A percentile compares a stretch with the other conserved stretches of the same genome.
These are phyloP conservation scores for Tilletiopsis washingtonensis DNA, from an alignment of 1,284 basidiomycete species.

Conservation along the genomic window DNA sequence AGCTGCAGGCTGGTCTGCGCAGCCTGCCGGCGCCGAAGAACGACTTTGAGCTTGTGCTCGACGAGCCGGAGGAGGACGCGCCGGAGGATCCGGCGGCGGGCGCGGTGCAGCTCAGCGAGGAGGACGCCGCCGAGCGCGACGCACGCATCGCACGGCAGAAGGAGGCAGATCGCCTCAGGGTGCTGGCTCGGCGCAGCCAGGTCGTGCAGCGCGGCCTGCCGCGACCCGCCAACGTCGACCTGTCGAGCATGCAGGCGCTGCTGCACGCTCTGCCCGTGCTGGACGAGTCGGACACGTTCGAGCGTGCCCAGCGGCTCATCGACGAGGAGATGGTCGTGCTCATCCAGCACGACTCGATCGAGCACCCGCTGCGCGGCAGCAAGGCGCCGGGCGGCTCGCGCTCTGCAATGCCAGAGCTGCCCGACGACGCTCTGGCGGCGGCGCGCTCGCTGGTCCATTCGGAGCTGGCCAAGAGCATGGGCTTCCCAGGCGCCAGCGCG, in stretches of 20 bases:
- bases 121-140: conserved; percentile 85
- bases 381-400: conserved; percentile 68
- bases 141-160: conserved; percentile 66
- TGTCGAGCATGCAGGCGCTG: conserved; percentile 57
- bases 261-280: conserved; percentile 24
- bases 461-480: conserved; percentile 71
- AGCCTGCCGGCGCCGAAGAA: conserved; percentile 87
- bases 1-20: conserved; percentile 72
- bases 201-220: conserved; percentile 77
- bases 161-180: conserved; percentile 50
- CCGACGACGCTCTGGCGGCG: conserved; percentile 65
- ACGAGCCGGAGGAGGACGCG: conserved; percentile 61
- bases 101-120: conserved; percentile 11
- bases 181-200: conserved; percentile 70
- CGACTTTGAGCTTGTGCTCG: conserved; percentile 90
- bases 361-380: conserved; percentile 74
- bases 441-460: conserved; percentile 68
- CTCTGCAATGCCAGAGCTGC: conserved; percentile 67
- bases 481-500: conserved; percentile 73
- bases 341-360: conserved; percentile 78
- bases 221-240: conserved; percentile 74
- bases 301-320: conserved; percentile 60
- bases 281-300: conserved; percentile 45
- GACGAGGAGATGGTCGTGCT: conserved; percentile 71
- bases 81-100: conserved; percentile 9